These are phyloP conservation scores for Prunus salicina DNA, from an alignment of 306 rosid species.

Conservation along the genomic window DNA sequence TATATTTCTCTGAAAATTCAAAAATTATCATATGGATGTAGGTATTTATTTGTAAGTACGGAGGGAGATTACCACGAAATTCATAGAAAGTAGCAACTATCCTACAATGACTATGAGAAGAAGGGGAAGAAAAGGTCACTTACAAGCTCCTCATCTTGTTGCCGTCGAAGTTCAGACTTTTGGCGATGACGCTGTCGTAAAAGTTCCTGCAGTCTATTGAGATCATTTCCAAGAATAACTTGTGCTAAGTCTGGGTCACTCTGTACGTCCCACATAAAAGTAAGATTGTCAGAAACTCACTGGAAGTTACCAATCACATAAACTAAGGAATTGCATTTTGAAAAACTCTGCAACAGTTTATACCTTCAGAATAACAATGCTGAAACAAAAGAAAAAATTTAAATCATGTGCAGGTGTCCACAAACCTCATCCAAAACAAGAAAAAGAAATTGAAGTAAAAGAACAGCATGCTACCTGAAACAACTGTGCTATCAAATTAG, in stretches of 20 bases:
- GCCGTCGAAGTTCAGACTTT: conserved; percentile 53
- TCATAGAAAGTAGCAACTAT: conserved; percentile 15
- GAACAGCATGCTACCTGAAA: conserved; percentile 62
- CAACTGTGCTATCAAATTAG: conserved; percentile 63
- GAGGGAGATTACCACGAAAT: background rate
- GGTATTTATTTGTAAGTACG: background rate
- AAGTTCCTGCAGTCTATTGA: conserved; percentile 68
- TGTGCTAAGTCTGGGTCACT: conserved; percentile 90
- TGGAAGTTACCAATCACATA: background rate
- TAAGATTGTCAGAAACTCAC: background rate
- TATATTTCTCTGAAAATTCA: background rate
- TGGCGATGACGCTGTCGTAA: conserved; percentile 59
- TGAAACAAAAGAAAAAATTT: background rate
- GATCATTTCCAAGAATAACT: conserved; percentile 75
- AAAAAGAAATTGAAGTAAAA: conserved; percentile 4
- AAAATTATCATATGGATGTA: background rate
- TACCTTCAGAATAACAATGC: background rate
- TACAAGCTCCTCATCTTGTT: conserved; percentile 86
- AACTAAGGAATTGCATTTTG: background rate
- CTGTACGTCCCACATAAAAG: conserved; percentile 36
- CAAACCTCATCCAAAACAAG: conserved; percentile 12
- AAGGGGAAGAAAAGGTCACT: conserved; percentile 24
- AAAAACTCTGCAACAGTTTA: background rate
- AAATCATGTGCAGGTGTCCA: background rate
- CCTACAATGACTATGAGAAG: conserved; percentile 7